Percentiles rank a stretch among this genome's conserved stretches.
These are phyloP conservation scores for Penicillium glabrum DNA, from an alignment of 2,329 filamentous ascomycete species.

Conservation along the genomic window DNA sequence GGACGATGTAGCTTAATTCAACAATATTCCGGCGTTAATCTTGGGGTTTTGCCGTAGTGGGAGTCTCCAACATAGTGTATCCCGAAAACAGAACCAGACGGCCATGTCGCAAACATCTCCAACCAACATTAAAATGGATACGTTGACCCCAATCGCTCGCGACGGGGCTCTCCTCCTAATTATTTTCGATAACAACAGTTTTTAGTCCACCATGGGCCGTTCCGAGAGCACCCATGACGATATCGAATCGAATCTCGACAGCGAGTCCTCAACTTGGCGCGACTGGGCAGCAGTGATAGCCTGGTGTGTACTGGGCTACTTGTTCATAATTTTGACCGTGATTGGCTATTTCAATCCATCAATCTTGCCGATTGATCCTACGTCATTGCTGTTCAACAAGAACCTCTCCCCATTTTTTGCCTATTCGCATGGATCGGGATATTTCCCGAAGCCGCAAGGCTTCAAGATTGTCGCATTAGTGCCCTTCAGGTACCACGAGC, in stretches of 20 bases:
- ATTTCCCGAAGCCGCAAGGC: constrained; percentile 34
- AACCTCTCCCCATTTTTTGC: constrained; percentile 30
- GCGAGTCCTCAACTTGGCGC: constrained; percentile 14
- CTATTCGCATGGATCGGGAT: constrained; percentile 25
- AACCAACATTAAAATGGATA: background rate
- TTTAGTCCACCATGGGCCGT: constrained; percentile 21
- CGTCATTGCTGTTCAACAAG: constrained; percentile 21
- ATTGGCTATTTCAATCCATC: constrained; percentile 21
- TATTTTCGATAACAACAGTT: background rate
- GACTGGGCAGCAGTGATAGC: constrained; percentile 20
- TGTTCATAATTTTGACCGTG: constrained; percentile 22
- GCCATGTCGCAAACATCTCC: background rate
- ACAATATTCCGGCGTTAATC: background rate
- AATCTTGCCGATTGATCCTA: constrained; percentile 18
- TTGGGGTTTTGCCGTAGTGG: background rate
- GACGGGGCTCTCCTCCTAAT: background rate
- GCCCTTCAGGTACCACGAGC: constrained; percentile 36
- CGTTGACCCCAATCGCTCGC: background rate
- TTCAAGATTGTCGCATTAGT: constrained; percentile 42
- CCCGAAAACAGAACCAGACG: constrained; percentile 10
- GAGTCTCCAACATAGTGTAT: background rate
- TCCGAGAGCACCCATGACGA: constrained; percentile 17
- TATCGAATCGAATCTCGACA: constrained; percentile 19
- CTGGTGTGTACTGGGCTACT: constrained; percentile 25
- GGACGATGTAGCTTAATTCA: background rate